Evolutionary conservation across 176 grass and related monocot genomes (phyloP).

Genomic region (Oryza longistaminata): DNA sequence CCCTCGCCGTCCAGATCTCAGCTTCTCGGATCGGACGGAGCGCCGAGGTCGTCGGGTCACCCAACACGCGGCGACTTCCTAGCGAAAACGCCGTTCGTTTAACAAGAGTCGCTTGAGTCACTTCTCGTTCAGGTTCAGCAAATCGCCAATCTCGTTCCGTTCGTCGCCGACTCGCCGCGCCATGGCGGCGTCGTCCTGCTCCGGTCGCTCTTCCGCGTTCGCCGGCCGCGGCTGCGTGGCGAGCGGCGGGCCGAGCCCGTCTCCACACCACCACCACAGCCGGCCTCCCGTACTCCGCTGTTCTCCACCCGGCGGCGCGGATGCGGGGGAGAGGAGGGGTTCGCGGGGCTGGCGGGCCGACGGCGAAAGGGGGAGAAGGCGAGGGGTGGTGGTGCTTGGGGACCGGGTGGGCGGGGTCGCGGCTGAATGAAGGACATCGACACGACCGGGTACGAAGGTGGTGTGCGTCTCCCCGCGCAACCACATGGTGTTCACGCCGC

Average conservation of each 20-base stretch:
- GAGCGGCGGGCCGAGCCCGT: neutral
- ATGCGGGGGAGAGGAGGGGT: slow-evolving; percentile 16
- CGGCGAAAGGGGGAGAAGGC: slow-evolving; percentile 75
- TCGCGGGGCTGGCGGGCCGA: slow-evolving; percentile 64
- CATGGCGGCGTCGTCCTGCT: slow-evolving; percentile 45
- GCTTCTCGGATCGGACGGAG: slow-evolving; percentile 23
- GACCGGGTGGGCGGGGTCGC: slow-evolving; percentile 87
- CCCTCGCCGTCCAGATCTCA: slow-evolving; percentile 1
- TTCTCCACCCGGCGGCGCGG: slow-evolving; percentile 37
- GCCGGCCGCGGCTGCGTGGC: slow-evolving; percentile 4
- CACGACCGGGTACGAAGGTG: slow-evolving; percentile 68
- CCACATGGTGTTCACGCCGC: slow-evolving; percentile 99
- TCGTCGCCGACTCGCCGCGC: slow-evolving; percentile 22
- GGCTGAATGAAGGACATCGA: slow-evolving; percentile 92
- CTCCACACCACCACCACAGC: neutral
- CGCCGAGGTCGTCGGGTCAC: neutral
- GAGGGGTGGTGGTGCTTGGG: slow-evolving; percentile 90
- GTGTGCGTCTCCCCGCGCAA: slow-evolving; percentile 95
- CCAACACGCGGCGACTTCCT: neutral
- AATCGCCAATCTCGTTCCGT: slow-evolving; percentile 17
- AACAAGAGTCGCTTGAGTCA: neutral
- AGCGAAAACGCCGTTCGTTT: neutral
- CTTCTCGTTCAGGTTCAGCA: slow-evolving; percentile 22
- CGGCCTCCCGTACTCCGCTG: neutral
- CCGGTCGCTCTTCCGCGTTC: slow-evolving; percentile 34